phyloP scores from a whole-genome alignment of 768 basidiomycete genomes.

The Sarcodon aspratus region DNA sequence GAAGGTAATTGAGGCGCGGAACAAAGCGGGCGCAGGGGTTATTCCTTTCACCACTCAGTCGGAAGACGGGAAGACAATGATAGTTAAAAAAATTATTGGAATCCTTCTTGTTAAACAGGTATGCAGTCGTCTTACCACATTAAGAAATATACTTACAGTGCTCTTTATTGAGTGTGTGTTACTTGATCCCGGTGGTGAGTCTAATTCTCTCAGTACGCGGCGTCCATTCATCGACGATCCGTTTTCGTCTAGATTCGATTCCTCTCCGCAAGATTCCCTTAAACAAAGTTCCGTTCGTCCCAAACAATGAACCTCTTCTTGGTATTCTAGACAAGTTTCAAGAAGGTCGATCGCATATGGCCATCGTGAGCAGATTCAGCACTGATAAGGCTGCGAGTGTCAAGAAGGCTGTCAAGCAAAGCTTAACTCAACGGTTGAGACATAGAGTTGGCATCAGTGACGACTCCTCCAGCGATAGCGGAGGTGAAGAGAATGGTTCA shows the following conservation, averaged over 20 bases:
- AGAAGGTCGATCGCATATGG: conserved; percentile 87
- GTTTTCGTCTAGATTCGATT: conserved; percentile 46
- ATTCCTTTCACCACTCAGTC: conserved; percentile 9
- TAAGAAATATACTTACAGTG: neutral
- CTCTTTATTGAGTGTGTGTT: conserved; percentile 43
- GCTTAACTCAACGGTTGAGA: conserved; percentile 68
- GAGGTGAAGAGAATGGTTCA: conserved; percentile 19
- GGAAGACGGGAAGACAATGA: conserved; percentile 22
- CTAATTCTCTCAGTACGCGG: neutral
- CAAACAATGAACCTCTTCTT: conserved; percentile 76
- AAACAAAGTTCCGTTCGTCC: conserved; percentile 80
- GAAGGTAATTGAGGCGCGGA: conserved; percentile 6
- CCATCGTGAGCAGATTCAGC: conserved; percentile 48
- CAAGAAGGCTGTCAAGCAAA: conserved; percentile 74
- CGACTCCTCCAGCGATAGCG: conserved; percentile 33
- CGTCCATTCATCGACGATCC: conserved; percentile 8
- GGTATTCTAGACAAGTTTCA: conserved; percentile 84
- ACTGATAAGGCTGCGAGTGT: conserved; percentile 51
- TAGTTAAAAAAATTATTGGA: conserved; percentile 75
- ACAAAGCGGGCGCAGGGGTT: neutral
- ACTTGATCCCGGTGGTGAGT: conserved; percentile 65
- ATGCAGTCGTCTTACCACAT: conserved; percentile 1
- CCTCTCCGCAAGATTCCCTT: conserved; percentile 77
- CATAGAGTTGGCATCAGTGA: conserved; percentile 64
- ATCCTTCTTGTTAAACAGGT: conserved; percentile 79